These are phyloP conservation scores for Fusarium armeniacum DNA, from an alignment of 2,329 filamentous ascomycete genomes.

Conservation along the genomic window DNA sequence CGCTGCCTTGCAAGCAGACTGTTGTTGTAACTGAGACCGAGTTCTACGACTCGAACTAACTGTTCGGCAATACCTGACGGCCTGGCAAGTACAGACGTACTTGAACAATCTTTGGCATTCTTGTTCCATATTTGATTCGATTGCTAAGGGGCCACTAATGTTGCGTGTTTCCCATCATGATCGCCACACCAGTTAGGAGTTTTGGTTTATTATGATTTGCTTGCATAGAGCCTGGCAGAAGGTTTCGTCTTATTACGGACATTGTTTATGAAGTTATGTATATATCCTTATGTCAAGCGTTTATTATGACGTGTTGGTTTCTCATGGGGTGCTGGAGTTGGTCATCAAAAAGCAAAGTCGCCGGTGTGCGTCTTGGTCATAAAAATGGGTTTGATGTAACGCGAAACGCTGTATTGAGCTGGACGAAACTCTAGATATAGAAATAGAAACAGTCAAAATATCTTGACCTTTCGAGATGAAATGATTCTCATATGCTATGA, in stretches of 20 bases:
- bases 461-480: not conserved
- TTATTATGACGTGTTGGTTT: slow-evolving; percentile 15
- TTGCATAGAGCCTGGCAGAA: slow-evolving; percentile 7
- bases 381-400: slow-evolving; percentile 9
- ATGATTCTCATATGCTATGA: not conserved
- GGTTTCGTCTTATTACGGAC: slow-evolving; percentile 13
- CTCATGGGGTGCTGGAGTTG: slow-evolving; percentile 21
- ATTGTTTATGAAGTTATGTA: slow-evolving; percentile 30
- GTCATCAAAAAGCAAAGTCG: slow-evolving; percentile 11
- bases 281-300: slow-evolving; percentile 26
- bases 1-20: slow-evolving; percentile 36
- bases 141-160: slow-evolving; percentile 12
- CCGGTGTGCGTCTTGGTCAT: slow-evolving; percentile 4
- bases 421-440: slow-evolving; percentile 19
- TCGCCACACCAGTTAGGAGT: slow-evolving; percentile 23
- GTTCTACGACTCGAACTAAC: slow-evolving; percentile 48
- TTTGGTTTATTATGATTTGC: slow-evolving; percentile 19
- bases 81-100: not conserved
- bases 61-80: slow-evolving; percentile 2
- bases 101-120: not conserved
- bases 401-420: not conserved
- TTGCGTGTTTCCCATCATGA: slow-evolving; percentile 2
- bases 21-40: slow-evolving; percentile 52
- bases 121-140: slow-evolving; percentile 7
- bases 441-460: slow-evolving; percentile 15